Evolutionary conservation across 257 asterid genomes (phyloP), one percentile per base, ranked within the genome.

Genomic region (Nicotiana noctiflora): DNA sequence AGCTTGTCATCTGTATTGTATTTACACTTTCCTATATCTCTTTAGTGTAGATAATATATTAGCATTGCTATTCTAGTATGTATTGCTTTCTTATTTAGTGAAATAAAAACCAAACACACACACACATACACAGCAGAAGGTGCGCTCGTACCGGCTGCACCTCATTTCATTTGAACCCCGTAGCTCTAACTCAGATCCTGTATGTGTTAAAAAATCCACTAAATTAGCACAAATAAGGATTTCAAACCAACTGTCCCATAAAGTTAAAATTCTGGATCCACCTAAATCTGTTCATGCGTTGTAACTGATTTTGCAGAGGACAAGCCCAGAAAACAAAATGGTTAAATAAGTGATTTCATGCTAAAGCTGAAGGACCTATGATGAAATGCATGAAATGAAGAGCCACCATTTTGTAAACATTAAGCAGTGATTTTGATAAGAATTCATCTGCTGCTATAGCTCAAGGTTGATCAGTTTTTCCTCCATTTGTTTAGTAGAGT

Each of bases 301-400:
- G 57, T 68, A 40, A 40, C 56, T 68, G 56, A 68, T 11, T 40
- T 37, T 68, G 77, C 77, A 68, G 32, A 68, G 77, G 57, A 68
- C 57, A 68, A 68, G 77, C 57, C 57, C 23, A 53, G 12, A 68
- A 68, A 40, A 68, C 77, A 11, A 11, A 68, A 2, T n/a, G 56
- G 77, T 3, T 68, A 40, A 68, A 40, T 2, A 55, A 68, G 76
- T n/a, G 11, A 9, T 34, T 66, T 34, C 3, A 8, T 34, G 75
- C 17, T 66, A 67, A 40, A 19, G 19, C 11, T 11, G n/a, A 68
- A 40, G 31, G 56, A n/a, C 32, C 46, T 10, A 68, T 4, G 27
- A 68, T 37, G 55, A 68, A 0, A n/a, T 40, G 32, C 55, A 2
- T 67, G 31, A 67, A 55, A 67, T 18, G 55, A 32, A 66, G 56